phyloP scores from a whole-genome alignment of 129 eudicot species.

The Tagetes erecta region DNA sequence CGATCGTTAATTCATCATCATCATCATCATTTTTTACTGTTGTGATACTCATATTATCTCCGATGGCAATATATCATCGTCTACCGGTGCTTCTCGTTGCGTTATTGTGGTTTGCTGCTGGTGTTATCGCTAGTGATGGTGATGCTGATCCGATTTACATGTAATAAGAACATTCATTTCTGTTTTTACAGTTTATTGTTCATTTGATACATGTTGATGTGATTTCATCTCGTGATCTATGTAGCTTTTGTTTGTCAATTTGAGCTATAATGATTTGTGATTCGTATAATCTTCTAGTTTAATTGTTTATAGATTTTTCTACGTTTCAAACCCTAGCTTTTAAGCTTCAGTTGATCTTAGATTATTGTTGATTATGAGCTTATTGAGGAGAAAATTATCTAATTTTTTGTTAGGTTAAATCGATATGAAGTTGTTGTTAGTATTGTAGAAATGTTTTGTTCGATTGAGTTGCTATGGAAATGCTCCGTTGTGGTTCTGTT shows the following conservation, averaged over 20 bases:
- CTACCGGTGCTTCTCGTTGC: constrained; percentile 41
- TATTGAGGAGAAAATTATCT: constrained; percentile 1
- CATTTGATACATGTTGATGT: background rate
- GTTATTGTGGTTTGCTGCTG: constrained; percentile 36
- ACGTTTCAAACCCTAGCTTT: constrained; percentile 25
- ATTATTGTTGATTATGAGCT: background rate
- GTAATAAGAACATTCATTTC: constrained; percentile 40
- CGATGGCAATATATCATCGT: constrained; percentile 51
- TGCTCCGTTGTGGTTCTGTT: constrained; percentile 12
- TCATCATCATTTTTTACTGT: background rate
- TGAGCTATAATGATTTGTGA: background rate
- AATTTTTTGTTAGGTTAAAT: constrained; percentile 15
- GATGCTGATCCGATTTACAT: constrained; percentile 83
- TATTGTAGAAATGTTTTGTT: constrained; percentile 1
- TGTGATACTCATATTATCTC: background rate
- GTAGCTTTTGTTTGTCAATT: background rate
- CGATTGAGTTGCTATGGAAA: background rate
- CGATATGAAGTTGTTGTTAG: background rate
- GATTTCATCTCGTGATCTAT: background rate
- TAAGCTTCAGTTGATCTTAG: constrained; percentile 9
- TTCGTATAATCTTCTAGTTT: background rate
- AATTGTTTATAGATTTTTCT: background rate
- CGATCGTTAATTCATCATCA: constrained; percentile 6
- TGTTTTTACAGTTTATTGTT: background rate
- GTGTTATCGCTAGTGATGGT: constrained; percentile 62